Conservation (phyloP, 345 rosid genomes). For the Populus nigra region DNA sequence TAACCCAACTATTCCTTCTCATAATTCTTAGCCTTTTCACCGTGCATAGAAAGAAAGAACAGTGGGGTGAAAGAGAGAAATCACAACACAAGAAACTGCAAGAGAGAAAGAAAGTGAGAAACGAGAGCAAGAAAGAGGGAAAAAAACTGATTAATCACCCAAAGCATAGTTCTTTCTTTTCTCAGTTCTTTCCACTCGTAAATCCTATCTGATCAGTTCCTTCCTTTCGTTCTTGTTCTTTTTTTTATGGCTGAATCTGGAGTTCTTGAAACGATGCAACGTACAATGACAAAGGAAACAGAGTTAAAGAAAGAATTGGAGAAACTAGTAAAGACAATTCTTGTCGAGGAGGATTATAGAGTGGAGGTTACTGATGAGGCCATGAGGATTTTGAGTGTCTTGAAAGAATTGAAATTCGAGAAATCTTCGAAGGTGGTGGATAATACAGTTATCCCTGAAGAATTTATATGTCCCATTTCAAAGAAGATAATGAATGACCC, state of each 20-base stretch:
- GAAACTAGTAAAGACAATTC: slow-evolving; percentile 30
- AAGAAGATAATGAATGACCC: slow-evolving; percentile 51
- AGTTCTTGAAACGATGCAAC: slow-evolving; percentile 1
- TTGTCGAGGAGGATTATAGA: slow-evolving; percentile 36
- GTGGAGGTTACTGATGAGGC: slow-evolving; percentile 37
- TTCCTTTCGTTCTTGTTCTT: background rate
- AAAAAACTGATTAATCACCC: background rate
- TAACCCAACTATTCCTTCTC: background rate
- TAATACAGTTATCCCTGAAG: slow-evolving; percentile 26
- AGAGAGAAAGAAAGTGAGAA: background rate
- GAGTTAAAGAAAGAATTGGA: slow-evolving; percentile 44
- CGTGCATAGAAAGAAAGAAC: background rate
- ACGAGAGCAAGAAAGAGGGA: background rate
- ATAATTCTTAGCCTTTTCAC: background rate
- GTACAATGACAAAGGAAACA: slow-evolving; percentile 7
- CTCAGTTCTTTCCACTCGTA: background rate
- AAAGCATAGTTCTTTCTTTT: background rate
- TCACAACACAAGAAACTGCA: background rate
- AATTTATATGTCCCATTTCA: slow-evolving; percentile 49
- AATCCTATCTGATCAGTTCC: background rate
- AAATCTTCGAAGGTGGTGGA: slow-evolving; percentile 22
- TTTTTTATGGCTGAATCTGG: slow-evolving; percentile 28
- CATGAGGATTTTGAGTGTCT: slow-evolving; percentile 25
- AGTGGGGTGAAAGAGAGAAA: background rate
- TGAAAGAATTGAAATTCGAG: slow-evolving; percentile 25